A percentile compares a stretch with the other conserved stretches of the same genome.
Evolutionary conservation across 2,329 filamentous ascomycete genomes (phyloP).

Genomic region (Trichophyton equinum): DNA sequence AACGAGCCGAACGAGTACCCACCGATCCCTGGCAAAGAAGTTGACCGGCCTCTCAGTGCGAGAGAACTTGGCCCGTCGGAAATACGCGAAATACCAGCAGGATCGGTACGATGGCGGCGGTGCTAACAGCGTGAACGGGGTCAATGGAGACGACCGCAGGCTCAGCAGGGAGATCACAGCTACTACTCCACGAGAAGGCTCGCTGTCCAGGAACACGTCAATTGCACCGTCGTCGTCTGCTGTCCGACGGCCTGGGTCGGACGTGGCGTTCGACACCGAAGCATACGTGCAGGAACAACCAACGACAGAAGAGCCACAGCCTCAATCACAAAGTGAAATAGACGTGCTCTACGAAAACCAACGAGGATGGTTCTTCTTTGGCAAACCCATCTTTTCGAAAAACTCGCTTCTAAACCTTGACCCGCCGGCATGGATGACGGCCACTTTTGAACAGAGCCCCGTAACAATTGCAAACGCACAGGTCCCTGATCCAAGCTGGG

Average conservation of each 20-base stretch:
- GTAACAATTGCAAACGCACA: constrained; percentile 75
- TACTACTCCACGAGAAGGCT: background rate
- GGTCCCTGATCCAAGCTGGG: constrained; percentile 87
- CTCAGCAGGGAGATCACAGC: constrained; percentile 5
- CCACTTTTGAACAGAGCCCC: constrained; percentile 42
- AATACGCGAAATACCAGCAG: constrained; percentile 42
- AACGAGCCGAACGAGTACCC: constrained; percentile 12
- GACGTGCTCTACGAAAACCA: constrained; percentile 95
- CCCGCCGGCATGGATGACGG: constrained; percentile 74
- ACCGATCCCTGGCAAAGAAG: constrained; percentile 18
- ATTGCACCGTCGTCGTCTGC: background rate
- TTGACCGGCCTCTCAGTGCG: constrained; percentile 27
- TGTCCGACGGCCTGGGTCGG: background rate
- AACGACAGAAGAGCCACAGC: constrained; percentile 14
- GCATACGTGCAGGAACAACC: background rate
- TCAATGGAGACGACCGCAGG: background rate
- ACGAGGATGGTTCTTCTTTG: constrained; percentile 78
- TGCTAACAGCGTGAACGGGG: background rate
- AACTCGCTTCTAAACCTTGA: constrained; percentile 78
- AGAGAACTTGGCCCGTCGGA: constrained; percentile 29
- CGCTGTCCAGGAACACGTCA: constrained; percentile 1
- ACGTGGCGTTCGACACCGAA: constrained; percentile 1
- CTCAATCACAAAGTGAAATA: constrained; percentile 40
- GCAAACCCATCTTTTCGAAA: constrained; percentile 76
- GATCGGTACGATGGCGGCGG: constrained; percentile 37